A percentile compares a stretch with the other conserved stretches of the same genome.
Conservation (phyloP, 2,329 filamentous ascomycete genomes). For the Mycosphaerelloides madeirae region DNA sequence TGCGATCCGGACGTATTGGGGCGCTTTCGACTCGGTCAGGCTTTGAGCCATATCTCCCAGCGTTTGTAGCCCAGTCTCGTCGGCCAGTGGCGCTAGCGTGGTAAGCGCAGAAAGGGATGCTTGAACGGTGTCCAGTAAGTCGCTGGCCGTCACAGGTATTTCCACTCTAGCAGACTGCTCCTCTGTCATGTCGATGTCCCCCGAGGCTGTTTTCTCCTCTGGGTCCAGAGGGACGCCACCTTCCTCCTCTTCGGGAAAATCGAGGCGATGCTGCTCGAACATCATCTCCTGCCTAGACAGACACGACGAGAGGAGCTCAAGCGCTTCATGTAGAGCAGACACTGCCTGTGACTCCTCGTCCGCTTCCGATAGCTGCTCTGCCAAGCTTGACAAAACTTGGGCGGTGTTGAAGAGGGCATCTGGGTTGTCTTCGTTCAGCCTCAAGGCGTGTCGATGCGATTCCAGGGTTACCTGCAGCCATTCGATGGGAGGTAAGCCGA, state of each 20-base stretch:
- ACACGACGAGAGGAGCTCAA: slow-evolving; percentile 55
- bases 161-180: slow-evolving; percentile 65
- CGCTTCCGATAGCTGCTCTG: slow-evolving; percentile 55
- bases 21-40: slow-evolving; percentile 51
- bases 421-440: slow-evolving; percentile 57
- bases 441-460: slow-evolving; percentile 60
- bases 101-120: slow-evolving; percentile 53
- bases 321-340: slow-evolving; percentile 55
- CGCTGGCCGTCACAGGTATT: slow-evolving; percentile 59
- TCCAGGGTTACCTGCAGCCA: slow-evolving; percentile 57
- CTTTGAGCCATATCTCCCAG: slow-evolving; percentile 57
- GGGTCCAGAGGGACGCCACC: slow-evolving; percentile 1
- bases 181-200: slow-evolving; percentile 33
- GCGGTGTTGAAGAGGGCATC: slow-evolving; percentile 69
- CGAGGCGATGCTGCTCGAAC: slow-evolving; percentile 38
- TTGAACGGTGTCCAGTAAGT: slow-evolving; percentile 63
- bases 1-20: slow-evolving; percentile 45
- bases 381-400: slow-evolving; percentile 63
- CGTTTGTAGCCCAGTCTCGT: slow-evolving; percentile 43
- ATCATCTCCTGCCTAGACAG: slow-evolving; percentile 43
- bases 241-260: slow-evolving; percentile 23
- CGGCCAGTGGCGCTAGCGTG: slow-evolving; percentile 46
- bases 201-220: slow-evolving; percentile 4
- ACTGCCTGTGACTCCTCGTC: slow-evolving; percentile 46
- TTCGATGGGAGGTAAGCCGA: slow-evolving; percentile 52